Evolutionary conservation across 2,329 filamentous ascomycete genomes (phyloP).

Genomic region (Venturia aucupariae): DNA sequence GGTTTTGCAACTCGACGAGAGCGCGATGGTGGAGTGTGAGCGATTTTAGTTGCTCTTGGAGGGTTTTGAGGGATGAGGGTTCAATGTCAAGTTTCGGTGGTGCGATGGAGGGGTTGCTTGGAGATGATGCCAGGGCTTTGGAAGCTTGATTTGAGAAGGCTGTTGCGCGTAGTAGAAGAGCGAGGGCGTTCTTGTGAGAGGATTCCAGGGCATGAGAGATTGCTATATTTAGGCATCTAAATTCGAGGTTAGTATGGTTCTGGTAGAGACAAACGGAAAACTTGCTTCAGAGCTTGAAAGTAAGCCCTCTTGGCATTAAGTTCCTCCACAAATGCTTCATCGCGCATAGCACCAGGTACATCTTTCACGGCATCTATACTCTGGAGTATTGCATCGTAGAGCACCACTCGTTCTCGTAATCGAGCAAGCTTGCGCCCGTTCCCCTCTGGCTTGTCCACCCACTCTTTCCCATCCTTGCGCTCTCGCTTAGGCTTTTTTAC

Average conservation of each 20-base stretch:
- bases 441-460: slow-evolving; percentile 41
- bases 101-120: slow-evolving; percentile 25
- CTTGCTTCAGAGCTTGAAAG: slow-evolving; percentile 80
- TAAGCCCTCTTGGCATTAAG: slow-evolving; percentile 72
- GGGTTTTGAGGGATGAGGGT: slow-evolving; percentile 45
- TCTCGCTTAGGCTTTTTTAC: slow-evolving; percentile 45
- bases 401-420: slow-evolving; percentile 74
- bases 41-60: slow-evolving; percentile 55
- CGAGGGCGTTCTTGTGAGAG: slow-evolving; percentile 70
- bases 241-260: slow-evolving; percentile 8
- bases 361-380: slow-evolving; percentile 86
- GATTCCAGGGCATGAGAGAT: slow-evolving; percentile 71
- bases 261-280: neutral
- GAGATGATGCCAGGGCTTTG: slow-evolving; percentile 34
- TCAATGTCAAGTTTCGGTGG: slow-evolving; percentile 58
- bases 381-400: slow-evolving; percentile 86
- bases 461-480: slow-evolving; percentile 38
- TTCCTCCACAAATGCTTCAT: slow-evolving; percentile 64
- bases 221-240: slow-evolving; percentile 70
- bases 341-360: slow-evolving; percentile 79
- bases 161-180: slow-evolving; percentile 65
- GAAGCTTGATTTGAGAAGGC: slow-evolving; percentile 49
- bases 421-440: slow-evolving; percentile 67
- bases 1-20: slow-evolving; percentile 69
- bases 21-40: slow-evolving; percentile 76